A percentile compares a stretch with the other conserved stretches of the same genome.
phyloP scores from a whole-genome alignment of 2,329 filamentous ascomycete genomes.

The Pestalotiopsis sp. region DNA sequence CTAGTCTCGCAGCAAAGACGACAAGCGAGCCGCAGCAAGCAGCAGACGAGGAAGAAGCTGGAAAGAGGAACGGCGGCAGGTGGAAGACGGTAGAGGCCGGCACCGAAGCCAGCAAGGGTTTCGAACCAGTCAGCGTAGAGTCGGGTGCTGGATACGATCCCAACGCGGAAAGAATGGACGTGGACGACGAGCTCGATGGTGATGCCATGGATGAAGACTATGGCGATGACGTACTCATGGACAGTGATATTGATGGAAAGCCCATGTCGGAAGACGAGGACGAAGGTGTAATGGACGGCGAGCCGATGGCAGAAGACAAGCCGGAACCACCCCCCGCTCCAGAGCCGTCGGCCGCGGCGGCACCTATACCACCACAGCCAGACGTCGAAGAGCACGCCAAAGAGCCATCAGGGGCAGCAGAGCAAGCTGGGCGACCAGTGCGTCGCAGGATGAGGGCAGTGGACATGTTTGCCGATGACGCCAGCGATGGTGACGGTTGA shows the following conservation, averaged over 20 bases:
- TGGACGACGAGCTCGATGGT: constrained; percentile 51
- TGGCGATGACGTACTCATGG: constrained; percentile 42
- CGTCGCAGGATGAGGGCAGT: constrained; percentile 1
- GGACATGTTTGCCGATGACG: constrained; percentile 6
- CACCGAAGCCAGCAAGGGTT: constrained; percentile 23
- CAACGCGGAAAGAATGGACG: constrained; percentile 36
- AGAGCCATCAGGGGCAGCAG: neutral
- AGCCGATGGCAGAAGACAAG: constrained; percentile 35
- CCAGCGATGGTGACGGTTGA: neutral
- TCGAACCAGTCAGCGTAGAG: constrained; percentile 23
- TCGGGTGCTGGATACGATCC: constrained; percentile 35
- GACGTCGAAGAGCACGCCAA: neutral
- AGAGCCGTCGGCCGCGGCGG: neutral
- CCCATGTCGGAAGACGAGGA: constrained; percentile 38
- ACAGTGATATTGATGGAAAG: constrained; percentile 48
- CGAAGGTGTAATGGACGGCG: constrained; percentile 29
- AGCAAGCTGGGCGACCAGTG: neutral
- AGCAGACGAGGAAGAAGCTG: constrained; percentile 12
- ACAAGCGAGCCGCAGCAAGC: constrained; percentile 27
- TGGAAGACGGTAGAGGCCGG: constrained; percentile 53
- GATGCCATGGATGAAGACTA: constrained; percentile 48
- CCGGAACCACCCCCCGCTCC: neutral
- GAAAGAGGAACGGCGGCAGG: constrained; percentile 18
- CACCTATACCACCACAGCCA: neutral
- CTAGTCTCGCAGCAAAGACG: constrained; percentile 42